phyloP scores from a whole-genome alignment of 805 yeast species.

The Hemisphaericaspora nanyangensis region DNA sequence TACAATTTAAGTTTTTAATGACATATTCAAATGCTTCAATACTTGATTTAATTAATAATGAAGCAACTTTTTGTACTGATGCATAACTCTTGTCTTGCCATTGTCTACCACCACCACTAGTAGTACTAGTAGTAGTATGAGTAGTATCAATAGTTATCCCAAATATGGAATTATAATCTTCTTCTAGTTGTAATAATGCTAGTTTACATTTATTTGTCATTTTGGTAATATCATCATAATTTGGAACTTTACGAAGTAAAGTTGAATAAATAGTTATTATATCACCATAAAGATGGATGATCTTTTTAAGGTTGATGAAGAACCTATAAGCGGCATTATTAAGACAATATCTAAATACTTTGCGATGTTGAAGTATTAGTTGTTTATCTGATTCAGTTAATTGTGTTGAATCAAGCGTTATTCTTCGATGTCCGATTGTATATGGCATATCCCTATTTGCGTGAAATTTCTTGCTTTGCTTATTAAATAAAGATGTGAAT shows the following conservation, averaged over 20 bases:
- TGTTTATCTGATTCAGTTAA: constrained; percentile 19
- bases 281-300: constrained; percentile 36
- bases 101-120: not conserved
- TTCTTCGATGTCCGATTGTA: constrained; percentile 32
- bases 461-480: not conserved
- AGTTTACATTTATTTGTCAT: constrained; percentile 23
- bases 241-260: constrained; percentile 33
- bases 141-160: constrained; percentile 13
- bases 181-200: constrained; percentile 24
- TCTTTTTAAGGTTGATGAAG: constrained; percentile 24
- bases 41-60: constrained; percentile 14
- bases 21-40: constrained; percentile 15
- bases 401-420: constrained; percentile 20
- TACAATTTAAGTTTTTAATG: constrained; percentile 26
- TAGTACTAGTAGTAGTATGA: constrained; percentile 4
- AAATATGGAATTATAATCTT: constrained; percentile 26
- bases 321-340: constrained; percentile 25
- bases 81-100: constrained; percentile 30
- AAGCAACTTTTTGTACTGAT: constrained; percentile 15
- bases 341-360: constrained; percentile 30
- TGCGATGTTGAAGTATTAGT: constrained; percentile 24
- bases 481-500: too few relatives aligned
- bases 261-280: constrained; percentile 38
- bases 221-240: constrained; percentile 38
- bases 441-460: constrained; percentile 37